Percentiles rank a stretch among this genome's conserved stretches.
These are phyloP conservation scores for Tausonia pullulans DNA, from an alignment of 1,284 basidiomycete species.

Conservation along the genomic window DNA sequence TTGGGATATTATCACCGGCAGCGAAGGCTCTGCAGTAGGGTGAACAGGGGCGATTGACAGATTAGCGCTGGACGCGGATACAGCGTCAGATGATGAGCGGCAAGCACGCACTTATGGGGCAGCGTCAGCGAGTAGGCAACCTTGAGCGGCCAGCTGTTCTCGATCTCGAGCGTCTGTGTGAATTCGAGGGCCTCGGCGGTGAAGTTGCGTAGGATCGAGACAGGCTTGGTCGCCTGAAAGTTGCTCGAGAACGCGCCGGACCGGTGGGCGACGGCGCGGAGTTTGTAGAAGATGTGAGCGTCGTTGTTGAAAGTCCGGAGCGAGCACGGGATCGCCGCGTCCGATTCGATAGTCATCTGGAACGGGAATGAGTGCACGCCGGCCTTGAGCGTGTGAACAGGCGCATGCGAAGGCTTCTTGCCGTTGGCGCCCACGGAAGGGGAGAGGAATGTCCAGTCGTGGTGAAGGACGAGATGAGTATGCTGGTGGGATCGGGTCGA, in stretches of 20 bases:
- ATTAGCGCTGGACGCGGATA: not conserved
- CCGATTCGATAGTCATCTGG: conserved; percentile 62
- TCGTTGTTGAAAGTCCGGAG: conserved; percentile 47
- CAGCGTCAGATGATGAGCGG: not conserved
- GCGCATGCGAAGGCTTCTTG: conserved; percentile 56
- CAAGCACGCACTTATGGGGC: conserved; percentile 29
- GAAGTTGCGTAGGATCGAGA: conserved; percentile 62
- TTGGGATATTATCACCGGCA: conserved; percentile 68
- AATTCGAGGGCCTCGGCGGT: conserved; percentile 77
- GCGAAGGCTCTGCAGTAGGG: conserved; percentile 73
- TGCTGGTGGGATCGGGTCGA: conserved; percentile 36
- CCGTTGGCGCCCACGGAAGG: not conserved
- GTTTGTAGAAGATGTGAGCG: conserved; percentile 68
- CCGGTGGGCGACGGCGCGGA: conserved; percentile 67
- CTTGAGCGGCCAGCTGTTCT: conserved; percentile 93
- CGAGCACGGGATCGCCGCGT: conserved; percentile 68
- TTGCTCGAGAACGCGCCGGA: conserved; percentile 59
- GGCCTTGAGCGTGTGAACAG: conserved; percentile 70
- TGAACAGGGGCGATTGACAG: not conserved
- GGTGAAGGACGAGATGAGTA: conserved; percentile 57
- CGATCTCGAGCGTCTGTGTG: conserved; percentile 81
- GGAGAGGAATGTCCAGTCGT: conserved; percentile 57
- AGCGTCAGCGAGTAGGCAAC: conserved; percentile 70
- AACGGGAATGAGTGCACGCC: conserved; percentile 51
- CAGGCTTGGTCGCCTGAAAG: conserved; percentile 49